These are phyloP conservation scores for Pseudotsuga menziesii DNA, from an alignment of 75 land plant genomes.

Conservation along the genomic window DNA sequence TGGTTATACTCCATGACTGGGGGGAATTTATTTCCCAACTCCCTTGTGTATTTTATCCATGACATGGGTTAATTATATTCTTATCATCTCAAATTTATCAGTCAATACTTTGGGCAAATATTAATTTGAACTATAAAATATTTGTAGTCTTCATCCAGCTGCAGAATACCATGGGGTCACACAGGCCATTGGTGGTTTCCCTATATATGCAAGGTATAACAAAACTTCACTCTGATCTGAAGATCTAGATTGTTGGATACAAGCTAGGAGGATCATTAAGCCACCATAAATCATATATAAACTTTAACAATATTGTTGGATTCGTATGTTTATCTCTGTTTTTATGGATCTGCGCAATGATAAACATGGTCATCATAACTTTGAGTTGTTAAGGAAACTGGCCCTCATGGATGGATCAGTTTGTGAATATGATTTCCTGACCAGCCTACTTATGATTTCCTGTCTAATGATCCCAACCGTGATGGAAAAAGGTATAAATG, in stretches of 20 bases:
- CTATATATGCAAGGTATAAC: constrained; percentile 68
- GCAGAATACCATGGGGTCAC: constrained; percentile 80
- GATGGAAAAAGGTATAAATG: constrained; percentile 40
- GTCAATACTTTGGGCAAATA: neutral
- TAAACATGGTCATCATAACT: constrained; percentile 48
- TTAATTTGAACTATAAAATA: neutral
- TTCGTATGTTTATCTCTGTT: neutral
- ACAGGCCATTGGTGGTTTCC: constrained; percentile 64
- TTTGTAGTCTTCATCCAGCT: constrained; percentile 52
- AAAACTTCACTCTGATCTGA: neutral
- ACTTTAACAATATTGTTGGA: too few relatives aligned
- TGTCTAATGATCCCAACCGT: constrained; percentile 40
- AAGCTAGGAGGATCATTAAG: too few relatives aligned
- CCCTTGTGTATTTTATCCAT: too few relatives aligned
- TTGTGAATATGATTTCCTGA: constrained; percentile 42
- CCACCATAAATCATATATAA: too few relatives aligned
- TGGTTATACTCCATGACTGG: too few relatives aligned
- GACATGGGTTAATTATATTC: neutral
- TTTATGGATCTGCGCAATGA: constrained; percentile 34
- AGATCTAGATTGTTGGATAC: too few relatives aligned
- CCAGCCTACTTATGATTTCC: constrained; percentile 48
- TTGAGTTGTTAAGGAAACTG: constrained; percentile 38
- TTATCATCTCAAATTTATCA: neutral
- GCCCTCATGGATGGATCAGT: constrained; percentile 43
- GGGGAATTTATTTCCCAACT: too few relatives aligned